Base-by-base conservation (phyloP, 768 basidiomycete species). In the Tylopilus intermedius region DNA sequence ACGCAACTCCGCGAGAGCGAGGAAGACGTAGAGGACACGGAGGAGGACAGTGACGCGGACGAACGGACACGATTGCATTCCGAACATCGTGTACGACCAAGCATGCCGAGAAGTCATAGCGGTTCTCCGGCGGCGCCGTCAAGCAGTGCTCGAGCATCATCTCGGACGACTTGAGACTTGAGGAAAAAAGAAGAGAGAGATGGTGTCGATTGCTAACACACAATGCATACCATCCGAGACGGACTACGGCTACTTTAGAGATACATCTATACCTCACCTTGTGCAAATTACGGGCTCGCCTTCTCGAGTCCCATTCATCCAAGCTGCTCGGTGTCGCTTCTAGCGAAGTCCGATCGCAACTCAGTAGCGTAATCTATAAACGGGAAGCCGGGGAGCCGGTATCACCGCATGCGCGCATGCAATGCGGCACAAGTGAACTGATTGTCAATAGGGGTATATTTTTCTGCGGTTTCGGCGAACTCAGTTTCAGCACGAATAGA, bases 1-100 rank as follows among this genome's bases (percentile, higher is more conserved):
- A 75, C 79, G 11, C 75, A 76, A 55, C 70, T 94, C 48, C 71
- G 76, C 37, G 91, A 93, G 72, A 79, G 75, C 39, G 85, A 83
- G 45, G 84, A 83, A 45, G 81, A 70, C 18, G 18, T 35, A 15
- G 76, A 75, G 32, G 78, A 75, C 18, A 71, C 71, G 41, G 75
- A 75, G 41, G 75, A 75, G 46, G 77, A 76, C 54, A 67, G 71
- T 67, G 69, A 76, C 66, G 74, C 67, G 52, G 73, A 79, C 68
- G 76, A 83, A 62, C 63, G 67, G 69, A 69, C 67, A 45, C 61
- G 59, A 53, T 41, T 69, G 49, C 67, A 60, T 50, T 69, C 69
- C 41, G 59, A 65, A 49, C 62, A 41, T 49, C 65, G 51, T 45
- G 57, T 53, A 58, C 59, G 51, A 55, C 54, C 58, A 5, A 56